Evolutionary conservation across 805 yeast species (phyloP), one percentile per base, ranked within the genome.

Genomic region (Debaryomyces hansenii): DNA sequence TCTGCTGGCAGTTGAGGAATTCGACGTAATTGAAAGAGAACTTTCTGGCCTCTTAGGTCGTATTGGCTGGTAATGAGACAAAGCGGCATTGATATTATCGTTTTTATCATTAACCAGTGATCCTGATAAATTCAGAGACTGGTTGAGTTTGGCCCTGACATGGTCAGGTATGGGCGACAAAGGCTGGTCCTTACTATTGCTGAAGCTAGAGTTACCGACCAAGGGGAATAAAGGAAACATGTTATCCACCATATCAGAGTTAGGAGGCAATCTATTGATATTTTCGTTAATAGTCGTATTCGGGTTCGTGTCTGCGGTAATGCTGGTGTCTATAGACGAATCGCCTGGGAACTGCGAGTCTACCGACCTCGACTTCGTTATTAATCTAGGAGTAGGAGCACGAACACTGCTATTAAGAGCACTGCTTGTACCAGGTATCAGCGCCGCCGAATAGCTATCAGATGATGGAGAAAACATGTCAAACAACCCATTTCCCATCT

Each of bases 171-270:
- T 45, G 14, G 60, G 57, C 62, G 64, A 67, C 39, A 70, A 56
- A 5, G 75, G 75, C 40, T 64, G 59, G 33, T 66, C 57, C 39
- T 62, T 62, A 49, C 61, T 65, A 33, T 63, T 59, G 28, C 71
- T 73, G 47, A 72, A 71, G 31, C 70, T 64, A 37, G 57, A 53
- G 36, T 58, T 55, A 6, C 77, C 78, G 14, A 72, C 69, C 45
- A 72, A 57, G 3, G 78, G 76, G 40, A 72, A 72, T 18, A 72
- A 61, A 3, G 78, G 78, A 46, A 70, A 72, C 66, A 68, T 66
- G 41, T 60, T 59, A 41, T 67, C 70, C 45, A 63, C 62, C 40
- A 59, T 42, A 40, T 66, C 69, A 42, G 62, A 49, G 27, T 59
- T 63, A 1, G 56, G 50, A 16, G 20, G 34, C 24, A 33, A 15